phyloP scores from a whole-genome alignment of 176 grass and related monocot species.

The Triticum dicoccoides region DNA sequence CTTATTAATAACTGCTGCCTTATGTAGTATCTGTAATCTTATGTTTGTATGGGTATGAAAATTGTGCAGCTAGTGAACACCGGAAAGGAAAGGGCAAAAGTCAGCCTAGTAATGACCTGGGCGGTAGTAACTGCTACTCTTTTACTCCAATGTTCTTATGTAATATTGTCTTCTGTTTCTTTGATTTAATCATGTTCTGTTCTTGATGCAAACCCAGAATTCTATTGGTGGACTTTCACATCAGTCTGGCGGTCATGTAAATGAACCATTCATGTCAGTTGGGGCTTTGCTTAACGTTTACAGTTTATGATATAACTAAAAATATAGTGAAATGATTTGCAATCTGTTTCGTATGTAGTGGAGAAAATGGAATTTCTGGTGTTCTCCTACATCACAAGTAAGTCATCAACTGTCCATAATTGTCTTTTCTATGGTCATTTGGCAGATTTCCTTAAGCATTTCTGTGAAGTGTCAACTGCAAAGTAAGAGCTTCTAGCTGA shows the following conservation, averaged over 20 bases:
- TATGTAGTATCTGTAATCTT: conserved; percentile 17
- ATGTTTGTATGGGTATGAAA: conserved; percentile 26
- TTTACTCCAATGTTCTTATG: neutral
- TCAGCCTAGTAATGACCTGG: conserved; percentile 93
- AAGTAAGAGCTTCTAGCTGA: neutral
- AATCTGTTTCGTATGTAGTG: conserved; percentile 48
- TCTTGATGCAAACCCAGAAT: conserved; percentile 63
- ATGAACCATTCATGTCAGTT: conserved; percentile 94
- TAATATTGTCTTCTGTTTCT: conserved; percentile 20
- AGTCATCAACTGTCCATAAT: conserved; percentile 45
- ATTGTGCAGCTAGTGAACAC: conserved; percentile 86
- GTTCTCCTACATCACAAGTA: conserved; percentile 99
- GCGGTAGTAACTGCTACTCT: conserved; percentile 54
- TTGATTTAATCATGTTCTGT: conserved; percentile 28
- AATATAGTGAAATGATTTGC: conserved; percentile 25
- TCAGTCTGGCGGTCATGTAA: conserved; percentile 80
- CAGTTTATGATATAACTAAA: conserved; percentile 9
- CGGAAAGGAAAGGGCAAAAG: conserved; percentile 93
- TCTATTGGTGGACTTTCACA: conserved; percentile 92
- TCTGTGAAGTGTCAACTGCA: neutral
- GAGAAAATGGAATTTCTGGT: conserved; percentile 88
- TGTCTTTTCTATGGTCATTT: conserved; percentile 39
- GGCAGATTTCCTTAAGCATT: conserved; percentile 25
- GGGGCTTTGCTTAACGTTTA: neutral
- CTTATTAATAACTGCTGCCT: conserved; percentile 6